Conservation (phyloP, 2,329 filamentous ascomycete species). For the Curvularia sp. region DNA sequence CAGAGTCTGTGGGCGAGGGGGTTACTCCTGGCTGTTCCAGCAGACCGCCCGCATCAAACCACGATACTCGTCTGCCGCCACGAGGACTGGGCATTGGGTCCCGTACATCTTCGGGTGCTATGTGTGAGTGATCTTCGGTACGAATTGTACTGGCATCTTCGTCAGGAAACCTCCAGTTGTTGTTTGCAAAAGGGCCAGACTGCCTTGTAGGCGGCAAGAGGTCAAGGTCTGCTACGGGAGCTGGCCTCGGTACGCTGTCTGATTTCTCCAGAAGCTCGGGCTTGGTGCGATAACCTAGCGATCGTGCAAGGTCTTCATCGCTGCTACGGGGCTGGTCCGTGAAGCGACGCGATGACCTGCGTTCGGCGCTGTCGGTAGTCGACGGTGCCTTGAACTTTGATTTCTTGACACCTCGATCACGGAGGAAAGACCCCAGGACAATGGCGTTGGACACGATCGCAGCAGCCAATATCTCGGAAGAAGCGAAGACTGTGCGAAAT, state of each 20-base stretch:
- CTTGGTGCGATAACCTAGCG: slow-evolving; percentile 73
- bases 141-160: slow-evolving; percentile 26
- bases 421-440: slow-evolving; percentile 89
- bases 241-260: slow-evolving; percentile 52
- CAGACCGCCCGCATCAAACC: slow-evolving; percentile 84
- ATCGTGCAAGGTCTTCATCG: slow-evolving; percentile 87
- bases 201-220: slow-evolving; percentile 33
- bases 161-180: slow-evolving; percentile 46
- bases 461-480: slow-evolving; percentile 87
- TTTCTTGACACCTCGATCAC: slow-evolving; percentile 90
- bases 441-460: slow-evolving; percentile 86
- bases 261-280: slow-evolving; percentile 56
- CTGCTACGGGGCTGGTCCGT: slow-evolving; percentile 81
- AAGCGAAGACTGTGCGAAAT: slow-evolving; percentile 86
- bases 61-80: slow-evolving; percentile 67
- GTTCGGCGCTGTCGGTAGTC: slow-evolving; percentile 59
- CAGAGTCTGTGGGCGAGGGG: slow-evolving; percentile 46
- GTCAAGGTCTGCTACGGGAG: slow-evolving; percentile 42
- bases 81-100: slow-evolving; percentile 50
- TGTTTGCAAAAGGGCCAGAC: slow-evolving; percentile 36
- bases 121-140: slow-evolving; percentile 31
- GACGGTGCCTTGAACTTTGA: slow-evolving; percentile 71
- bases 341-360: slow-evolving; percentile 66
- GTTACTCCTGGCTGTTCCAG: slow-evolving; percentile 56
- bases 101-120: slow-evolving; percentile 34